Evolutionary conservation across 2,329 filamentous ascomycete genomes (phyloP).

Genomic region (Allantophomopsis cytisporea): DNA sequence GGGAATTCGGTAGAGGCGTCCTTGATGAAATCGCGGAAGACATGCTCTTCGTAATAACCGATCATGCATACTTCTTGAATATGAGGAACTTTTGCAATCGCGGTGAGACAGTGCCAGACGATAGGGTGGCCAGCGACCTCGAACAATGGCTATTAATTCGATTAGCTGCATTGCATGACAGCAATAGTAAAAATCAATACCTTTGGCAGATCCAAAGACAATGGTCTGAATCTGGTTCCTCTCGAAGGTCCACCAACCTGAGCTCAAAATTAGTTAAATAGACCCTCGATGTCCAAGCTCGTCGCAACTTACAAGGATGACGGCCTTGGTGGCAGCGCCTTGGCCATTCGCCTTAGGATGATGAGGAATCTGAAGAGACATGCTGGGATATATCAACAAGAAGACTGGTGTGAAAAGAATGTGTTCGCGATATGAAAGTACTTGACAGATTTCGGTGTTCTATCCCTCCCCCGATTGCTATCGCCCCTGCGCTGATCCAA

Average conservation of each 20-base stretch:
- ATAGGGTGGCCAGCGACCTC: slow-evolving; percentile 97
- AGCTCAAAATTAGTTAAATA: slow-evolving; percentile 7
- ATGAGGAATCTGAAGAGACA: slow-evolving; percentile 28
- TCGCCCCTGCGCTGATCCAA: no score
- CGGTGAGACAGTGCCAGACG: slow-evolving; percentile 92
- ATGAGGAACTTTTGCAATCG: slow-evolving; percentile 78
- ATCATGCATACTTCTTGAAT: slow-evolving; percentile 96
- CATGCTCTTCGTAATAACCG: slow-evolving; percentile 94
- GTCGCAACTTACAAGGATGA: slow-evolving; percentile 63
- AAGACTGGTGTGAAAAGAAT: neutral
- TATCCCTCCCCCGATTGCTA: no score
- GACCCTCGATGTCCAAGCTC: slow-evolving; percentile 1
- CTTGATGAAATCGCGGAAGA: slow-evolving; percentile 98
- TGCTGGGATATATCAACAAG: slow-evolving; percentile 2
- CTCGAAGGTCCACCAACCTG: slow-evolving; percentile 91
- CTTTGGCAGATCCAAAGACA: slow-evolving; percentile 94
- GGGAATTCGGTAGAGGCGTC: slow-evolving; percentile 76
- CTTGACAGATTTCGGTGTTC: no score
- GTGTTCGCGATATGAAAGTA: no score
- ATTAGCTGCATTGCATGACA: slow-evolving; percentile 6
- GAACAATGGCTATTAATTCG: slow-evolving; percentile 64
- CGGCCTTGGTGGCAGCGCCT: slow-evolving; percentile 67
- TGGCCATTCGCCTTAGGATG: slow-evolving; percentile 34
- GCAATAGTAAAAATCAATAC: slow-evolving; percentile 28
- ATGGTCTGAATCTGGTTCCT: slow-evolving; percentile 87